Conservation (phyloP, 768 basidiomycete species). For the Fibroporia radiculosa region DNA sequence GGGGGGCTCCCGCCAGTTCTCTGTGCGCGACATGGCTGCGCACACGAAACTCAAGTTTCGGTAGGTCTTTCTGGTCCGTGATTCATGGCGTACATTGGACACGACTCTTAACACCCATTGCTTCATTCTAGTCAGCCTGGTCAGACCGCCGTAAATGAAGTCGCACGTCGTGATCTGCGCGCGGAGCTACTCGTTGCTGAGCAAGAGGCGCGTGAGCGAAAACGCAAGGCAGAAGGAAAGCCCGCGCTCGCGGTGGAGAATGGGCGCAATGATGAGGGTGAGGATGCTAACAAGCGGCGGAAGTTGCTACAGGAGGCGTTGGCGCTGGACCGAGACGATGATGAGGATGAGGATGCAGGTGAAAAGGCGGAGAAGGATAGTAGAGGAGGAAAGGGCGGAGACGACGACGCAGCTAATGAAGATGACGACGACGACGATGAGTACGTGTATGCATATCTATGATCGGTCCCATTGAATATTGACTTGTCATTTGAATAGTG, state of each 20-base stretch:
- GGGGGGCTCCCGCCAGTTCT: slow-evolving; percentile 87
- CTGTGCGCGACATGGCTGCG: slow-evolving; percentile 87
- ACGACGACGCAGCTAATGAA: too few relatives aligned
- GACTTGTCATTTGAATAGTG: slow-evolving; percentile 12
- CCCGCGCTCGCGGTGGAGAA: slow-evolving; percentile 31
- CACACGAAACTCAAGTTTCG: slow-evolving; percentile 99
- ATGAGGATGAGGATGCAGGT: slow-evolving; percentile 46
- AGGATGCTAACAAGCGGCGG: slow-evolving; percentile 68
- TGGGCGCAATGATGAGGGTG: slow-evolving; percentile 34
- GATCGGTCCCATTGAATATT: background rate
- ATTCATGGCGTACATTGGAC: background rate
- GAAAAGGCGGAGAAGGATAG: slow-evolving; percentile 15
- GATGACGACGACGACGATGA: slow-evolving; percentile 41
- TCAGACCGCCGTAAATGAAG: slow-evolving; percentile 75
- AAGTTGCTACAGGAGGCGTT: slow-evolving; percentile 82
- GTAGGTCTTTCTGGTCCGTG: slow-evolving; percentile 30
- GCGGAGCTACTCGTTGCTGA: slow-evolving; percentile 82
- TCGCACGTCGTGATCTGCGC: slow-evolving; percentile 71
- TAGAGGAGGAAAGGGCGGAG: too few relatives aligned
- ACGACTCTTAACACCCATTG: background rate
- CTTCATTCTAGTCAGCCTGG: slow-evolving; percentile 67
- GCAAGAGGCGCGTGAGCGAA: slow-evolving; percentile 80
- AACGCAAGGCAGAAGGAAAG: slow-evolving; percentile 81
- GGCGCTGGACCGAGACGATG: slow-evolving; percentile 87
- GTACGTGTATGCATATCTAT: slow-evolving; percentile 21